phyloP scores from a whole-genome alignment of 2,329 filamentous ascomycete genomes.

The Colletotrichum godetiae region DNA sequence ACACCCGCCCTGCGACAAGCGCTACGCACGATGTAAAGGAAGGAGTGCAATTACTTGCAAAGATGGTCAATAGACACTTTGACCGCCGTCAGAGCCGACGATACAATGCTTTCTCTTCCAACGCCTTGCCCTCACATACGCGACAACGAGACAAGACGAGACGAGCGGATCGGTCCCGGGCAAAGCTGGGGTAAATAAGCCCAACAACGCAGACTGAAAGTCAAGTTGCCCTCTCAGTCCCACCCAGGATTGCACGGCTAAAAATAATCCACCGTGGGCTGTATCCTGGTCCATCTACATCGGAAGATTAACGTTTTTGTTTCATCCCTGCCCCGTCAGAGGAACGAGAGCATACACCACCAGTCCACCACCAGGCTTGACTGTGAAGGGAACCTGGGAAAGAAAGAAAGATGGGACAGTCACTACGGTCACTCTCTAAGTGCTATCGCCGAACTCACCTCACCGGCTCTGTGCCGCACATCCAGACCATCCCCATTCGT shows the following conservation, averaged over 20 bases:
- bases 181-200: conserved; percentile 33
- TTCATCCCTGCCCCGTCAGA: conserved; percentile 34
- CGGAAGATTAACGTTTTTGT: conserved; percentile 36
- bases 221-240: conserved; percentile 10
- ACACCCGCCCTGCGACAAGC: conserved; percentile 33
- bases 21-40: conserved; percentile 18
- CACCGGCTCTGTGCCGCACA: neutral
- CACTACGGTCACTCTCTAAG: neutral
- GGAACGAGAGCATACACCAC: conserved; percentile 25
- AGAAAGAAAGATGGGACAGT: neutral
- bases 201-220: conserved; percentile 10
- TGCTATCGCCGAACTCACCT: neutral
- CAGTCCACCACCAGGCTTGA: neutral
- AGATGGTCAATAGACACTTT: conserved; percentile 4
- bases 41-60: neutral
- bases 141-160: conserved; percentile 25
- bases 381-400: neutral
- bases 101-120: conserved; percentile 6
- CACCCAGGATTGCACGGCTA: conserved; percentile 29
- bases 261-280: conserved; percentile 34
- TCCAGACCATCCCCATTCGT: neutral
- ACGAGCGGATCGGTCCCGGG: conserved; percentile 30
- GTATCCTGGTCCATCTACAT: conserved; percentile 32
- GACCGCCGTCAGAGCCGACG: conserved; percentile 31
- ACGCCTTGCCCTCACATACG: conserved; percentile 11